These are phyloP conservation scores for Lanmaoa pseudosensibilis DNA, from an alignment of 768 basidiomycete species.

Conservation along the genomic window DNA sequence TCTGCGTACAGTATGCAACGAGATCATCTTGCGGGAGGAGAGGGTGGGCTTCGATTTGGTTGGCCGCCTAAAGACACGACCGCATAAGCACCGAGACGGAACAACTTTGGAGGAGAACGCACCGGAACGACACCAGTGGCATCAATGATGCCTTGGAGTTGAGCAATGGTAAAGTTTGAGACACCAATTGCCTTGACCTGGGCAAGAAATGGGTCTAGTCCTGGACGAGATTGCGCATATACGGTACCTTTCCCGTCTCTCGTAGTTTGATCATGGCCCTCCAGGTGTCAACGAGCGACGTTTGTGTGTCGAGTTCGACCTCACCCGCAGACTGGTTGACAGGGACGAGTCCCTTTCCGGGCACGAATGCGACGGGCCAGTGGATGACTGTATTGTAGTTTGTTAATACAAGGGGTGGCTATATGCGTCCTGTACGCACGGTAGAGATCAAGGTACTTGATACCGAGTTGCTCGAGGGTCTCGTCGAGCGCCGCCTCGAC, in stretches of 20 bases:
- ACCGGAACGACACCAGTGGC: constrained; percentile 76
- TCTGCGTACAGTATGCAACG: constrained; percentile 63
- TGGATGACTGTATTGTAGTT: constrained; percentile 56
- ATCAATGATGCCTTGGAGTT: constrained; percentile 64
- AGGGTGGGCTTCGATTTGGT: constrained; percentile 87
- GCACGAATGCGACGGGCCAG: constrained; percentile 74
- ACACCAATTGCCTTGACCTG: constrained; percentile 75
- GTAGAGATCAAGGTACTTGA: constrained; percentile 81
- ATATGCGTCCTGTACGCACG: constrained; percentile 41
- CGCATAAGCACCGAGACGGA: neutral
- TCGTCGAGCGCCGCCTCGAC: constrained; percentile 77
- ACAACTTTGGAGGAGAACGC: constrained; percentile 19
- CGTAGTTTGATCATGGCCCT: constrained; percentile 72
- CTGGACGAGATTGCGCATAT: neutral
- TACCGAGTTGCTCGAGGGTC: constrained; percentile 69
- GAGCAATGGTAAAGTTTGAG: constrained; percentile 72
- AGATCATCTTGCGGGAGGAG: constrained; percentile 75
- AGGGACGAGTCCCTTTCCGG: constrained; percentile 58
- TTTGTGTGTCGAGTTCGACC: constrained; percentile 54
- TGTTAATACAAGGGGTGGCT: constrained; percentile 2
- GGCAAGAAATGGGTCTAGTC: neutral
- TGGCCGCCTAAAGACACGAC: constrained; percentile 44
- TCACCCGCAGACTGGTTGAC: constrained; percentile 43
- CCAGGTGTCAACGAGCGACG: constrained; percentile 78
- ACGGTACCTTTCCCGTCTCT: constrained; percentile 61